Conservation (phyloP, 1,284 basidiomycete species). For the Spongispora temasekensis region DNA sequence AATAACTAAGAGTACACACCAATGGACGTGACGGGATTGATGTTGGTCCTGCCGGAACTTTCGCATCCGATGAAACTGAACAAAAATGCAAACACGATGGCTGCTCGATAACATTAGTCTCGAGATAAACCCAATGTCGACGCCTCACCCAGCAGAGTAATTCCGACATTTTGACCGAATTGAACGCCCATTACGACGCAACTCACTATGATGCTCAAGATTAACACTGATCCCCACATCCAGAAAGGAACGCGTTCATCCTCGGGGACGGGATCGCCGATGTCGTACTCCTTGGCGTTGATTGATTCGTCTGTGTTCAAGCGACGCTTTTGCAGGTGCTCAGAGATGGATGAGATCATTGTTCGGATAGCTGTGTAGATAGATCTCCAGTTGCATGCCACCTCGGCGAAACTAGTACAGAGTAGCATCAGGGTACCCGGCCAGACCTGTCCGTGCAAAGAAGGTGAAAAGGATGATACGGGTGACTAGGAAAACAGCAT, state of each 20-base stretch:
- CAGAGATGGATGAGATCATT: neutral
- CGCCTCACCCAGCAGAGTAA: slow-evolving; percentile 45
- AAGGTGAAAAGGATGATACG: neutral
- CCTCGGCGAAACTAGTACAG: slow-evolving; percentile 50
- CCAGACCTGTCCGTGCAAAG: slow-evolving; percentile 44
- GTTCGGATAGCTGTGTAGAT: slow-evolving; percentile 9
- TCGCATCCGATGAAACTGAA: slow-evolving; percentile 21
- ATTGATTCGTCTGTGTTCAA: neutral
- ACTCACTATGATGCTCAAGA: slow-evolving; percentile 51
- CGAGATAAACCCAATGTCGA: neutral
- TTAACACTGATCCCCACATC: slow-evolving; percentile 57
- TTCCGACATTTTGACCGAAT: slow-evolving; percentile 60
- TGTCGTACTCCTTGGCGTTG: slow-evolving; percentile 29
- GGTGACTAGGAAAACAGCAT: neutral
- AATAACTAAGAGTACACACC: slow-evolving; percentile 2
- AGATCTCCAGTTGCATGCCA: slow-evolving; percentile 37
- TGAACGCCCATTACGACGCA: slow-evolving; percentile 57
- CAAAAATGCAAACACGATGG: slow-evolving; percentile 14
- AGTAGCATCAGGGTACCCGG: slow-evolving; percentile 62
- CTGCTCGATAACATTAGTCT: slow-evolving; percentile 4
- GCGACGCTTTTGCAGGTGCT: neutral
- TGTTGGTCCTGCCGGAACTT: slow-evolving; percentile 14
- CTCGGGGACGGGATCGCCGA: slow-evolving; percentile 39
- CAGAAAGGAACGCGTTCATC: slow-evolving; percentile 56
- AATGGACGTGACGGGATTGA: slow-evolving; percentile 16